These are phyloP conservation scores for Magnolia kwangsiensis DNA, from an alignment of 164 flowering plant genomes.

Conservation along the genomic window DNA sequence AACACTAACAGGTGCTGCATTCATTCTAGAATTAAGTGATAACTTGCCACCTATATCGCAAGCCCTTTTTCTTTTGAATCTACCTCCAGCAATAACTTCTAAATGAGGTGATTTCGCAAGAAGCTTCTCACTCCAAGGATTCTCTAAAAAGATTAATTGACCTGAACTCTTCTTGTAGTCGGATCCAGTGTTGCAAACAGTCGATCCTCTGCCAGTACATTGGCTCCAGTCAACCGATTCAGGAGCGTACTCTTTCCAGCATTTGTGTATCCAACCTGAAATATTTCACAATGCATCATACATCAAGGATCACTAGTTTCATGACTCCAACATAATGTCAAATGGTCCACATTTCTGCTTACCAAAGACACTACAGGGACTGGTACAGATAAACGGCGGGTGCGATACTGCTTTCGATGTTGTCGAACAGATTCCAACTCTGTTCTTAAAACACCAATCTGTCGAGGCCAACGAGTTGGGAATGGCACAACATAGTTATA, in stretches of 20 bases:
- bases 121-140: not conserved
- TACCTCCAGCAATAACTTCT: not conserved
- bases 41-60: not conserved
- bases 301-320: not conserved
- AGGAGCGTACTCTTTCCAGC: constrained; percentile 97
- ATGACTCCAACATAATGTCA: not conserved
- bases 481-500: not conserved
- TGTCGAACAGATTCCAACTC: constrained; percentile 88
- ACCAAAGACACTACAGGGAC: constrained; percentile 95
- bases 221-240: constrained; percentile 81
- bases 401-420: constrained; percentile 84
- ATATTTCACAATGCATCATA: constrained; percentile 5
- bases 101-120: not conserved
- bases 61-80: not conserved
- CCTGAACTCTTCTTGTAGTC: constrained; percentile 98
- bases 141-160: constrained; percentile 15
- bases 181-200: constrained; percentile 98
- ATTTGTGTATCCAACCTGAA: constrained; percentile 93
- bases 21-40: no score
- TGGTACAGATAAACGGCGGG: constrained; percentile 72
- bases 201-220: constrained; percentile 90
- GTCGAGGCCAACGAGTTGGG: constrained; percentile 10
- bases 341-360: constrained; percentile 14
- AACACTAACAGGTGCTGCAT: no score
- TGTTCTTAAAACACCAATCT: constrained; percentile 79